Conservation (phyloP, 1,284 basidiomycete species). For the Moesziomyces sp. region DNA sequence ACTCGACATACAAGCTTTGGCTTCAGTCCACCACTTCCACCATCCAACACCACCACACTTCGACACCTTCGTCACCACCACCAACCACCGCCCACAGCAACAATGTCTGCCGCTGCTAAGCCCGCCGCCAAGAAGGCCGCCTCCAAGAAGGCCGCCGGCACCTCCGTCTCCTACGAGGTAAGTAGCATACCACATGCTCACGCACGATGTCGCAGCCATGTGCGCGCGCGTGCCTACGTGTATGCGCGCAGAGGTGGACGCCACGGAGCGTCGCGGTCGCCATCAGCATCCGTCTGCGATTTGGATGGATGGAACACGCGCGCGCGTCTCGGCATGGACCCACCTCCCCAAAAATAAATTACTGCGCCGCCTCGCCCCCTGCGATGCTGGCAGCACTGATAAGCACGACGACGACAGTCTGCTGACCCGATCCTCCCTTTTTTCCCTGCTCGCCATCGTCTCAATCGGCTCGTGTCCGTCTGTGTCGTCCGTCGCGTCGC, state of each 20-base stretch:
- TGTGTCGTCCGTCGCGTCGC: conserved; percentile 29
- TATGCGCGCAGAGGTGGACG: conserved; percentile 3
- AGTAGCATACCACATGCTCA: conserved; percentile 1
- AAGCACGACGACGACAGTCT: conserved; percentile 3
- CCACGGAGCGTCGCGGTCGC: conserved; percentile 10
- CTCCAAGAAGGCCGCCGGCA: conserved; percentile 52
- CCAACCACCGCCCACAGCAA: conserved; percentile 20
- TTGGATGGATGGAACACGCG: conserved; percentile 27
- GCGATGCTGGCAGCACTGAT: conserved; percentile 10
- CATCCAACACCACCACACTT: conserved; percentile 24
- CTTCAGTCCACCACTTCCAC: conserved; percentile 16
- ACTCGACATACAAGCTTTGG: conserved; percentile 19
- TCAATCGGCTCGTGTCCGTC: neutral
- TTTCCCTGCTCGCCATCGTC: conserved; percentile 6
- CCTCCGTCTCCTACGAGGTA: conserved; percentile 58
- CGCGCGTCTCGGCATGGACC: conserved; percentile 13
- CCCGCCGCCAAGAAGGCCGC: conserved; percentile 58
- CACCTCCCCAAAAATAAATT: conserved; percentile 15
- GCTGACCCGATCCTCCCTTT: conserved; percentile 10
- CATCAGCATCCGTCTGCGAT: conserved; percentile 5
- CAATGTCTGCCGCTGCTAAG: conserved; percentile 55
- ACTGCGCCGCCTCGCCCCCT: conserved; percentile 7
- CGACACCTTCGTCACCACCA: conserved; percentile 33
- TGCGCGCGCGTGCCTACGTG: conserved; percentile 1
- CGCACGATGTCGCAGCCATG: neutral